These are phyloP conservation scores for Vaucheria bursata DNA, from an alignment of 352 stramenopile genomes.

Conservation along the genomic window DNA sequence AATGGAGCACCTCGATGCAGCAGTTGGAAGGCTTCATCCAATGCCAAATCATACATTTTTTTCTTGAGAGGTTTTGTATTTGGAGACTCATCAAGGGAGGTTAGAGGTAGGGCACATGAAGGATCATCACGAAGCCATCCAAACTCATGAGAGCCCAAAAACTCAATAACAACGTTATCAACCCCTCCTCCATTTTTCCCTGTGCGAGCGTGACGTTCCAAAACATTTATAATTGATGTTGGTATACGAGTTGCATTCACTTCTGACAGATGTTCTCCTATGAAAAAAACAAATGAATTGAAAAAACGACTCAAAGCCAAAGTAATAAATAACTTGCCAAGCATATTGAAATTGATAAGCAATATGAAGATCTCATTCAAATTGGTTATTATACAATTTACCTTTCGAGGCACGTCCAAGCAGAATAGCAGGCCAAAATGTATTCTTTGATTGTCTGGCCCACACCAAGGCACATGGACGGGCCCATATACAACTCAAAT, in stretches of 20 bases:
- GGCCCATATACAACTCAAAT: conserved; percentile 31
- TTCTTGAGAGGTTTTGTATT: conserved; percentile 22
- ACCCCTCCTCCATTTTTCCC: too few species aligned
- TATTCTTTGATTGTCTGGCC: conserved; percentile 43
- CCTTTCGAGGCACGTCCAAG: conserved; percentile 15
- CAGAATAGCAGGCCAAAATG: conserved; percentile 36
- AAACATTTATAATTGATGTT: background rate
- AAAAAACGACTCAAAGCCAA: too few species aligned
- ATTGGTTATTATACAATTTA: too few species aligned
- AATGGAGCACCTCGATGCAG: background rate
- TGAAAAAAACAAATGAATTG: background rate
- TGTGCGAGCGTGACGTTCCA: background rate
- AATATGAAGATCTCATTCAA: too few species aligned
- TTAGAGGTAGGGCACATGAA: conserved; percentile 14
- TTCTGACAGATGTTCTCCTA: background rate
- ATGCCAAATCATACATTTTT: background rate
- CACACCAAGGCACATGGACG: conserved; percentile 29
- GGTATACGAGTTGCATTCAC: background rate
- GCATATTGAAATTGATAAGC: too few species aligned
- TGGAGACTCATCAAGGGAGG: background rate
- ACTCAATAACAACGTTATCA: conserved; percentile 21
- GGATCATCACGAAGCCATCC: conserved; percentile 22
- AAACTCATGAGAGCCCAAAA: conserved; percentile 40
- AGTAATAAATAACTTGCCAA: too few species aligned
- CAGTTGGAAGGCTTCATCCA: background rate